Evolutionary conservation across 148 eudicot genomes (phyloP).

Genomic region (Drosera capensis): DNA sequence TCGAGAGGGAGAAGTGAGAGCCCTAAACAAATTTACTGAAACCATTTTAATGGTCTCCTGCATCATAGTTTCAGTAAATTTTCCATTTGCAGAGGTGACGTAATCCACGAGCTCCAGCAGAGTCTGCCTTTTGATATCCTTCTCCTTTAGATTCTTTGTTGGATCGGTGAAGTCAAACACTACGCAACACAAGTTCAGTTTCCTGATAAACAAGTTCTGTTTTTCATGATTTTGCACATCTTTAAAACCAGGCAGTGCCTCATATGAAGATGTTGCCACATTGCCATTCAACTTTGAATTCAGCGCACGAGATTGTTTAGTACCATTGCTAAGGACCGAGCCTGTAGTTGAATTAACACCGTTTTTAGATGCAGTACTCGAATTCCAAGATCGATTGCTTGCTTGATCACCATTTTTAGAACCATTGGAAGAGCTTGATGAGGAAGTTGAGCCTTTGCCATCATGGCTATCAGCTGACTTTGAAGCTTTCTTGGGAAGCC

Average conservation of each 20-base stretch:
- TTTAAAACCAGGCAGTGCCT: conserved; percentile 4
- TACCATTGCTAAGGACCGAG: neutral
- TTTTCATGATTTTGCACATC: conserved; percentile 4
- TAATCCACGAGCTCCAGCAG: conserved; percentile 5
- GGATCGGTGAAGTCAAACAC: conserved; percentile 7
- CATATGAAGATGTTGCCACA: conserved; percentile 1
- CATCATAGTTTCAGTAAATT: conserved; percentile 4
- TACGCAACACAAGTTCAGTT: conserved; percentile 3
- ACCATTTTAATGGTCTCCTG: conserved; percentile 2
- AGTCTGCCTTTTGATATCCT: conserved; percentile 7
- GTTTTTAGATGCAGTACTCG: neutral
- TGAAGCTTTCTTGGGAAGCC: conserved; percentile 4
- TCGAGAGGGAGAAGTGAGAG: conserved; percentile 2
- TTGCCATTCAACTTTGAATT: conserved; percentile 4
- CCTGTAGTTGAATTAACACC: neutral
- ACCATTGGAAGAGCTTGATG: neutral
- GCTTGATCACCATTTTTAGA: neutral
- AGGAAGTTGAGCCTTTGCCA: conserved; percentile 2
- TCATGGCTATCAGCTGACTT: conserved; percentile 6
- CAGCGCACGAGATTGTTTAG: neutral
- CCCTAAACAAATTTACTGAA: conserved; percentile 2
- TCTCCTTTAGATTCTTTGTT: conserved; percentile 5
- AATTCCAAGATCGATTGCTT: conserved; percentile 1
- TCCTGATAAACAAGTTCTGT: conserved; percentile 5
- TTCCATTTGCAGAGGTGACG: conserved; percentile 2